Base-by-base conservation (phyloP, 768 basidiomycete species). In the Hemileccinum impolitum region DNA sequence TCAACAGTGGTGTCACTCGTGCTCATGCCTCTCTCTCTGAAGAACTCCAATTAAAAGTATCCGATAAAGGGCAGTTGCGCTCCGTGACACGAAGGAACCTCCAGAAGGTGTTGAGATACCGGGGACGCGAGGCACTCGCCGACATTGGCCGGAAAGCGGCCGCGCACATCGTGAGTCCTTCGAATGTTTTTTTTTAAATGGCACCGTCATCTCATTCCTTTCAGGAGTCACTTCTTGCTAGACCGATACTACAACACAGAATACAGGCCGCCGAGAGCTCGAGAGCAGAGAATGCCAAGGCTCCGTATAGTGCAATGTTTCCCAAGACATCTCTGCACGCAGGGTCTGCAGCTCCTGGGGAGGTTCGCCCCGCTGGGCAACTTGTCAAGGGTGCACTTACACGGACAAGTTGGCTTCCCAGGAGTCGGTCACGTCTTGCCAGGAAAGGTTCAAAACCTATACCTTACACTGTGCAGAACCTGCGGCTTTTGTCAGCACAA, bases 81-180 rank as follows among this genome's bases (percentile, higher is more conserved):
- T 72, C 79, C 36, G 75, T 75, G 63, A 92, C 90, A 19, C 74
- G 85, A 48, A 82, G 81, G 76, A 90, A 89, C 64, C 67, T 92
- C 34, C 80, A 84, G 57, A 90, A 90, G 65, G 74, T 84, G 4
- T 68, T 92, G 18, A 80, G 72, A 45, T 92, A 77, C 63, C 74
- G 84, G 45, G 68, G 72, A 15, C 54, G 60, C 25, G 70, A 70
- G 49, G 81, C 81, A 21, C 57, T 77, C 9, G 49, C 59, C 10
- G 71, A 77, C 19, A 61, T 92, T 21, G 73, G 74, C 47, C 62
- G 70, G 52, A 86, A 84, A 60, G 84, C 82, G 6, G 71, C 73
- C 25, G 73, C 77, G 38, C 82, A 91, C 65, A 78, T 84, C 53
- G 90, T 90, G 60, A 58, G 86, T 75, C 23, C 32, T 31, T 19